phyloP scores from a whole-genome alignment of 2,329 filamentous ascomycete species.

The Nemania diffusa region DNA sequence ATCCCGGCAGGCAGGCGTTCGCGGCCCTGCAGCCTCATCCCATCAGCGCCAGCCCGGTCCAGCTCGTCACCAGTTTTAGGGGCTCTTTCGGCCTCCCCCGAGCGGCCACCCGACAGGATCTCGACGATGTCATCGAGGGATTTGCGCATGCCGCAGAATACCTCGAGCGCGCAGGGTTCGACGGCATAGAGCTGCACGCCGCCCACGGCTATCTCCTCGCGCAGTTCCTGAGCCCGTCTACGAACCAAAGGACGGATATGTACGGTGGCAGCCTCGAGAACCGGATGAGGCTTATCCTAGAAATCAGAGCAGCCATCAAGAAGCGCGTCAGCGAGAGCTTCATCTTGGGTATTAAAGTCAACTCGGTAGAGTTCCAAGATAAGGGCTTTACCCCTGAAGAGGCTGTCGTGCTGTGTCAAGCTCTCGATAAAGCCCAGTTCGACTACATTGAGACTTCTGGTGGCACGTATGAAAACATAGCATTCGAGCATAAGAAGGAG shows the following conservation, averaged over 20 bases:
- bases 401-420: constrained; percentile 57
- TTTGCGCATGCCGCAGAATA: constrained; percentile 43
- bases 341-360: constrained; percentile 67
- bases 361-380: constrained; percentile 64
- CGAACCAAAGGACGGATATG: constrained; percentile 64
- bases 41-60: constrained; percentile 55
- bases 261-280: constrained; percentile 65
- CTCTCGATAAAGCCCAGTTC: constrained; percentile 60
- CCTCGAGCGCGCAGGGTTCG: constrained; percentile 44
- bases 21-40: constrained; percentile 50
- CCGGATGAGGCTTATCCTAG: constrained; percentile 62
- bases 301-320: constrained; percentile 57
- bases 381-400: constrained; percentile 62
- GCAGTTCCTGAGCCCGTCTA: constrained; percentile 63
- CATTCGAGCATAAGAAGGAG: constrained; percentile 62
- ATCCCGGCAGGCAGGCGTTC: constrained; percentile 67
- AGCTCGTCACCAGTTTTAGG: constrained; percentile 53
- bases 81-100: constrained; percentile 57
- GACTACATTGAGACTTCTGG: constrained; percentile 68
- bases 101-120: constrained; percentile 35
- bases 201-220: constrained; percentile 68
- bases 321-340: constrained; percentile 47
- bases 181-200: constrained; percentile 58
- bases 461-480: constrained; percentile 66
- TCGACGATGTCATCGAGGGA: constrained; percentile 37